Evolutionary conservation across 2,329 filamentous ascomycete genomes (phyloP).

Genomic region (Aspergillus proliferans): DNA sequence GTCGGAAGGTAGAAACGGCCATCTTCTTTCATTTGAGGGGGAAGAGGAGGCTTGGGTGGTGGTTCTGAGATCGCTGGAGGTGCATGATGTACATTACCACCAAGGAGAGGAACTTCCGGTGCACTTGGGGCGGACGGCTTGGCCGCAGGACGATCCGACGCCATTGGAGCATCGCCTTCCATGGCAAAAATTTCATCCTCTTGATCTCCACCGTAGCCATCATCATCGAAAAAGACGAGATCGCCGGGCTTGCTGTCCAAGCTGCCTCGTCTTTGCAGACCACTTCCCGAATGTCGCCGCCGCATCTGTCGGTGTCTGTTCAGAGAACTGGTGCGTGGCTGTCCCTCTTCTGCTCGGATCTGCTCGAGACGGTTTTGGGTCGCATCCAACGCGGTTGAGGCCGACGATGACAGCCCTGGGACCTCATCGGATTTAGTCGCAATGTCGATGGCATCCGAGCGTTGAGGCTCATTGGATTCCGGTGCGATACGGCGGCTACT

Average conservation of each 20-base stretch:
- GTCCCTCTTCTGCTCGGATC: constrained; percentile 33
- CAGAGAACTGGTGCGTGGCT: constrained; percentile 38
- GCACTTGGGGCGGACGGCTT: constrained; percentile 11
- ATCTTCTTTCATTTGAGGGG: constrained; percentile 10
- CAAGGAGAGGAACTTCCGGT: constrained; percentile 1
- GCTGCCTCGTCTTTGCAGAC: constrained; percentile 68
- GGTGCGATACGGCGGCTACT: constrained; percentile 15
- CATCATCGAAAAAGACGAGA: constrained; percentile 85
- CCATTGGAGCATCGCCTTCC: constrained; percentile 47
- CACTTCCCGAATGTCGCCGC: constrained; percentile 81
- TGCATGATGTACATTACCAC: not conserved
- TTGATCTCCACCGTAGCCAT: constrained; percentile 74
- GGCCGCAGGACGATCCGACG: constrained; percentile 2
- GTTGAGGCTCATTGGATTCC: constrained; percentile 15
- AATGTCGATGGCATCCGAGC: constrained; percentile 24
- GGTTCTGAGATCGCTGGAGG: not conserved
- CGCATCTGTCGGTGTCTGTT: constrained; percentile 31
- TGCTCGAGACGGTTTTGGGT: constrained; percentile 28
- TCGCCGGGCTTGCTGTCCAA: constrained; percentile 66
- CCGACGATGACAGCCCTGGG: constrained; percentile 30
- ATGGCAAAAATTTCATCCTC: constrained; percentile 65
- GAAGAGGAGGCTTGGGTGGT: constrained; percentile 2
- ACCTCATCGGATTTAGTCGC: constrained; percentile 19
- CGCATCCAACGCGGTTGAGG: constrained; percentile 32
- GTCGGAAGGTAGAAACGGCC: constrained; percentile 45